Conservation (phyloP, 2,329 filamentous ascomycete species). For the Trichoderma aggressivum region DNA sequence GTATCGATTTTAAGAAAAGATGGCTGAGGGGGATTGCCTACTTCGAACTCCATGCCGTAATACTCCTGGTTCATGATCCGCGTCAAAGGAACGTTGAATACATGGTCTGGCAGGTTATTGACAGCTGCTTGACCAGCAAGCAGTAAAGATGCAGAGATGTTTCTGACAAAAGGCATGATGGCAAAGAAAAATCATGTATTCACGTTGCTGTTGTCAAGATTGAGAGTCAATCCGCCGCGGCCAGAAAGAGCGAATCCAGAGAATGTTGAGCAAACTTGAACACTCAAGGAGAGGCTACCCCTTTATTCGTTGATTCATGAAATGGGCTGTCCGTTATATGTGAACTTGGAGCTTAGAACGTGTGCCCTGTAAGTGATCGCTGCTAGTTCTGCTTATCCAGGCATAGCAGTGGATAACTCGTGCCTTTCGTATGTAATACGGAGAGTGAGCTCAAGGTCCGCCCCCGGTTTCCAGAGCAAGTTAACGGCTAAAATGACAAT, state of each 20-base stretch:
- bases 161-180: neutral
- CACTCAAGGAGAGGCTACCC: neutral
- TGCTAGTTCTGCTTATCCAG: neutral
- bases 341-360: neutral
- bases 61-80: neutral
- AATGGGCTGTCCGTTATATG: neutral
- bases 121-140: neutral
- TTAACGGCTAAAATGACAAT: neutral
- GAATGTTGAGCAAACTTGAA: neutral
- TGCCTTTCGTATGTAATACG: neutral
- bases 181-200: neutral
- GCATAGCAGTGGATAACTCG: neutral
- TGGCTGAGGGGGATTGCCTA: neutral
- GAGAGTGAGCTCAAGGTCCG: neutral
- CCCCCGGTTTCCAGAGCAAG: neutral
- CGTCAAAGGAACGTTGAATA: neutral
- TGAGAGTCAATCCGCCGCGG: neutral
- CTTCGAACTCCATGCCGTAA: slow-evolving; percentile 3
- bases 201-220: neutral
- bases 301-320: neutral
- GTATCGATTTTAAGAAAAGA: slow-evolving; percentile 2
- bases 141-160: neutral
- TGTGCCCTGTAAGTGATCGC: neutral
- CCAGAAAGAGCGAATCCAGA: neutral
- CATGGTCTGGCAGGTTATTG: neutral